Base-by-base conservation (phyloP, 371 early-diverging fungal species). In the Lichtheimia corymbifera region DNA sequence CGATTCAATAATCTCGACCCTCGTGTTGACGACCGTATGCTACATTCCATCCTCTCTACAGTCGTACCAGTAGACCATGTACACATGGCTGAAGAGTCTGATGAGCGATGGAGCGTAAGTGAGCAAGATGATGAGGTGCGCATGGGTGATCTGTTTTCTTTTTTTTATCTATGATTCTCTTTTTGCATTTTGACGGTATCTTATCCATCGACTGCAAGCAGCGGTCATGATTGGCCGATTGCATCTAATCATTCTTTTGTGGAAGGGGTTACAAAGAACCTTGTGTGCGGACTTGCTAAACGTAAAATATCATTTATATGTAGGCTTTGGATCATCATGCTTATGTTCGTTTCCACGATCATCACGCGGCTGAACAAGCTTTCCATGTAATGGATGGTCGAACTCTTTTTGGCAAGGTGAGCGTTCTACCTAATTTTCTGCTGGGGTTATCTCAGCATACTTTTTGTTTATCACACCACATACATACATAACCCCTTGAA, bases 1-100 rank as follows among this genome's bases (percentile, higher is more conserved):
- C 93, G 91, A 57, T 90, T 92, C 22, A 91, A 91, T n/a, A 92
- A 91, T 70, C 76, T 93, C 55, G 91, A 92, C 73, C 83, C 84
- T 47, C 81, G 84, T 41, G 88, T 90, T 53, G 87, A 86, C 24
- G 92, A 93, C 61, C 66, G 70, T 13, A 72, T 82, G 63, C 77
- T 93, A 51, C 71, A 71, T 40, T 85, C 90, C 55, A 79, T 92
- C 55, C 92, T 93, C 64, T 67, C 84, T 11, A 61, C 80, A 0
- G 72, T 82, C 14, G 84, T 89, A 45, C 77, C 75, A 30, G 89
- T 92, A 11, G 72, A 81, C 47, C 72, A 68, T 44, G 86, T 91
- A 53, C 92, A 92, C 72, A 88, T 93, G 60, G 86, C 92, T 53
- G 79, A 83, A 44, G 89, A 92, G 64, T 82, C 81, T 17, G 54